These are phyloP conservation scores for Yamadazyma kitorensis DNA, from an alignment of 805 yeast species.

Conservation along the genomic window DNA sequence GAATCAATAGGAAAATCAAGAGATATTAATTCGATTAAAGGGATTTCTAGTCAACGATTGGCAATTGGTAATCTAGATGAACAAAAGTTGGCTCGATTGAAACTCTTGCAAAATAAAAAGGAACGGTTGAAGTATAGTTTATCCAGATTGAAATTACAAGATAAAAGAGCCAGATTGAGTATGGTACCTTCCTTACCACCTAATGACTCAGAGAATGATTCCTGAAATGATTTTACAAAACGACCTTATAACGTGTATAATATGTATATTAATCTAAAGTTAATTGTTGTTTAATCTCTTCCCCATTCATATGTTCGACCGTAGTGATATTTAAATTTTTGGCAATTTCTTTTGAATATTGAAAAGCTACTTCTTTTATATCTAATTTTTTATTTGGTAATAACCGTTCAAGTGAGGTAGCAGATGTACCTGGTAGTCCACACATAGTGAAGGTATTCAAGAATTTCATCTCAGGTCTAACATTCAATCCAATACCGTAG, in stretches of 20 bases:
- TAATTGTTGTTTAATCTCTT: constrained; percentile 16
- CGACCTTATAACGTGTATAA: background rate
- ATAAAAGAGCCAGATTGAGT: constrained; percentile 16
- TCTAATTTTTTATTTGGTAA: constrained; percentile 12
- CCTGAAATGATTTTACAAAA: constrained; percentile 1
- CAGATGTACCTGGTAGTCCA: constrained; percentile 62
- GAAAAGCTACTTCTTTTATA: constrained; percentile 27
- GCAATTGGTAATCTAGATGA: constrained; percentile 21
- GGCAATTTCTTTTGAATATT: constrained; percentile 38
- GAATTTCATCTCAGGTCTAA: constrained; percentile 66
- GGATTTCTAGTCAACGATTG: constrained; percentile 11
- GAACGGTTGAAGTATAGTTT: constrained; percentile 42
- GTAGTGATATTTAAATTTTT: constrained; percentile 26
- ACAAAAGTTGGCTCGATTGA: constrained; percentile 36
- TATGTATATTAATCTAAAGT: background rate
- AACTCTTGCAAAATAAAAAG: constrained; percentile 40
- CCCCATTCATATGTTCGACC: constrained; percentile 37
- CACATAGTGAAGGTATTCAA: constrained; percentile 78
- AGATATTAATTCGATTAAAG: constrained; percentile 11
- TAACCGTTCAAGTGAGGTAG: constrained; percentile 31
- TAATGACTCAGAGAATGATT: background rate
- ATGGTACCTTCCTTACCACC: constrained; percentile 1
- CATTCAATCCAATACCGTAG: constrained; percentile 86
- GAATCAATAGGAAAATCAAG: constrained; percentile 13
- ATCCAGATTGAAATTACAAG: constrained; percentile 20